phyloP scores from a whole-genome alignment of 2,329 filamentous ascomycete species.

The Nemania serpens region DNA sequence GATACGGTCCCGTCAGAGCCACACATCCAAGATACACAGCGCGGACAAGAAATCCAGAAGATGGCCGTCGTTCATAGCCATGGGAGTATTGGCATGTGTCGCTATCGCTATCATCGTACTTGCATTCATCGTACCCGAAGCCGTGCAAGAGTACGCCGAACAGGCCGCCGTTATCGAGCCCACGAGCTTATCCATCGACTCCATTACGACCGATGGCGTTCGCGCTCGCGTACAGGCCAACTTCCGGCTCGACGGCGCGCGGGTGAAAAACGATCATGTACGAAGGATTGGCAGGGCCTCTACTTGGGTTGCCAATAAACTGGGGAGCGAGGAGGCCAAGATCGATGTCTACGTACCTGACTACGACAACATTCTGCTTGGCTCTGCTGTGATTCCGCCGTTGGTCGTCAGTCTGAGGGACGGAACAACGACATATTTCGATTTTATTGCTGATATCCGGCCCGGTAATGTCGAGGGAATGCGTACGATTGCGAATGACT shows the following conservation, averaged over 20 bases:
- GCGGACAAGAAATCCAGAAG: constrained; percentile 51
- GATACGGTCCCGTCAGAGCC: constrained; percentile 37
- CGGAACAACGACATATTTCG: constrained; percentile 75
- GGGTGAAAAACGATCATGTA: constrained; percentile 72
- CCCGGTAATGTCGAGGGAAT: constrained; percentile 80
- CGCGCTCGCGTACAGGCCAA: constrained; percentile 80
- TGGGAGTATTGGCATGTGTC: constrained; percentile 65
- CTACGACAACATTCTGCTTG: constrained; percentile 77
- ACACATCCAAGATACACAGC: constrained; percentile 33
- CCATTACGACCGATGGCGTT: constrained; percentile 78
- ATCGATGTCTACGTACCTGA: constrained; percentile 82
- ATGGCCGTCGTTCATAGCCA: constrained; percentile 81
- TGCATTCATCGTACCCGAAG: constrained; percentile 79
- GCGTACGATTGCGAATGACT: constrained; percentile 82
- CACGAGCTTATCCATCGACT: constrained; percentile 81
- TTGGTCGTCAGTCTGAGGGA: constrained; percentile 78
- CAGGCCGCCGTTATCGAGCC: constrained; percentile 82
- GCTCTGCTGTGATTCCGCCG: constrained; percentile 75
- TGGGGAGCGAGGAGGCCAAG: constrained; percentile 73
- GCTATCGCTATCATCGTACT: constrained; percentile 73
- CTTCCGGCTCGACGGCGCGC: constrained; percentile 77
- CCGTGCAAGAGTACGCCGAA: constrained; percentile 84
- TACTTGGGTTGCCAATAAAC: constrained; percentile 78
- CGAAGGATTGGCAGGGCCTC: constrained; percentile 76
- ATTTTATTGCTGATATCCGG: constrained; percentile 76